Percentiles rank a stretch among this genome's conserved stretches.
Evolutionary conservation across 805 yeast species (phyloP).

Genomic region (Scheffersomyces amazonensis): DNA sequence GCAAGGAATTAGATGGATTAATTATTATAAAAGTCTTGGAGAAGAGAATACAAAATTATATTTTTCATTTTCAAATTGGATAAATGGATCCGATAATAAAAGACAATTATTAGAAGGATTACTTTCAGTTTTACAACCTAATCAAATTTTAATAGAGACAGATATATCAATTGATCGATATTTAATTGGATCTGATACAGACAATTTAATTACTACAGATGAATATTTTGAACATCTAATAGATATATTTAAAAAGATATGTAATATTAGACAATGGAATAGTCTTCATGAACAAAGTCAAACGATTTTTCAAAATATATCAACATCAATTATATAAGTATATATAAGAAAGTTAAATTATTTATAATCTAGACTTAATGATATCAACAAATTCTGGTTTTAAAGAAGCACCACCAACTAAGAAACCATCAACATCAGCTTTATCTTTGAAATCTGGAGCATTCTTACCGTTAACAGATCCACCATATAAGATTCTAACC

Average conservation of each 20-base stretch:
- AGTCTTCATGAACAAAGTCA: neutral
- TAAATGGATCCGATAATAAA: constrained; percentile 39
- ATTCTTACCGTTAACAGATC: constrained; percentile 95
- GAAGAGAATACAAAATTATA: constrained; percentile 30
- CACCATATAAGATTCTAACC: constrained; percentile 95
- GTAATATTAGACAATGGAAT: constrained; percentile 10
- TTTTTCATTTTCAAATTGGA: constrained; percentile 54
- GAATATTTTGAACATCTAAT: constrained; percentile 20
- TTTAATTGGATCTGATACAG: constrained; percentile 4
- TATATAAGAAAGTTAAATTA: neutral
- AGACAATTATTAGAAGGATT: constrained; percentile 16
- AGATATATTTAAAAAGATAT: constrained; percentile 17
- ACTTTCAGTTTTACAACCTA: constrained; percentile 11
- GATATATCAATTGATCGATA: constrained; percentile 31
- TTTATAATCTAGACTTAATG: constrained; percentile 82
- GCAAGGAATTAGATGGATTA: constrained; percentile 51
- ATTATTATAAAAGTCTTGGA: constrained; percentile 19
- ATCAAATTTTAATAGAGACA: constrained; percentile 33
- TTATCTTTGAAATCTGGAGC: constrained; percentile 87
- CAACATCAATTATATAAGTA: neutral
- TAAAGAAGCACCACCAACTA: constrained; percentile 98
- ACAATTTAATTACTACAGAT: constrained; percentile 2
- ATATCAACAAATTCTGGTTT: constrained; percentile 98
- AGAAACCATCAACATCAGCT: constrained; percentile 95
- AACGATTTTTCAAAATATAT: neutral